Percentiles rank a stretch among this genome's conserved stretches.
Conservation (phyloP, 2,329 filamentous ascomycete species). For the Penicillium sp. region DNA sequence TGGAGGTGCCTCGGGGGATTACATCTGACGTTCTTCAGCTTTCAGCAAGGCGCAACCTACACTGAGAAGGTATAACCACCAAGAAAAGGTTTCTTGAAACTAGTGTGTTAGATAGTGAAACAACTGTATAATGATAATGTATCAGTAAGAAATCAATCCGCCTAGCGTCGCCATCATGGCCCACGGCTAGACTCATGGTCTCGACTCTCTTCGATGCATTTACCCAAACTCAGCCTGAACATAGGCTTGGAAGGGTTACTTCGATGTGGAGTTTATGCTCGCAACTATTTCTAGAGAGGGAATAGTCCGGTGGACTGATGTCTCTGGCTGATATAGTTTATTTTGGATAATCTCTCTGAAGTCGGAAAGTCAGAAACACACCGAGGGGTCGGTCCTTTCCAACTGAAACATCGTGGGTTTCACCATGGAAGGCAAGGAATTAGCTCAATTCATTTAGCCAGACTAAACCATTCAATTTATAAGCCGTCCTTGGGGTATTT, state of each 20-base stretch:
- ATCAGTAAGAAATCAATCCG: neutral
- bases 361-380: neutral
- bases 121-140: neutral
- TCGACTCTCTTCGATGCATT: neutral
- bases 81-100: neutral
- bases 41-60: neutral
- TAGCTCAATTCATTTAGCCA: neutral
- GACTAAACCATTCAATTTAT: neutral
- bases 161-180: neutral
- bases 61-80: neutral
- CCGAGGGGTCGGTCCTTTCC: neutral
- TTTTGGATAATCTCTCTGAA: neutral
- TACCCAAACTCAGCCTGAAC: neutral
- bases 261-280: no score
- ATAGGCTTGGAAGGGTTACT: neutral
- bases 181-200: neutral
- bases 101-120: neutral
- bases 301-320: neutral
- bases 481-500: neutral
- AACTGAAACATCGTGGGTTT: neutral
- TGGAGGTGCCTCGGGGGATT: no score
- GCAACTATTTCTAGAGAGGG: neutral
- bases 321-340: neutral
- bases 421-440: neutral
- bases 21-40: neutral